phyloP scores from a whole-genome alignment of 805 yeast species.

The Schwanniomyces occidentalis region DNA sequence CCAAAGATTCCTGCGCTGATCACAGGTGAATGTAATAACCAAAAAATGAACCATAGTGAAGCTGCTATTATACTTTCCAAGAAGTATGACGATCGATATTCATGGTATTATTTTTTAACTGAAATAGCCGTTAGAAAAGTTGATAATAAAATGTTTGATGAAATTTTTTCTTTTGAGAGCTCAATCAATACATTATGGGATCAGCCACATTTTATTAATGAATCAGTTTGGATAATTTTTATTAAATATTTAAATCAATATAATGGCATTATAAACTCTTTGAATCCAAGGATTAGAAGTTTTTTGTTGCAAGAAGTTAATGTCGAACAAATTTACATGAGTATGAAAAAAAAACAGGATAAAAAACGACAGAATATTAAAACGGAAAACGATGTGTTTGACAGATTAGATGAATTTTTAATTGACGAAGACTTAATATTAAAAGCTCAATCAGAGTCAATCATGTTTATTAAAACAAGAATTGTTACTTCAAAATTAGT shows the following conservation, averaged over 20 bases:
- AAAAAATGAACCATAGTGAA: slow-evolving; percentile 18
- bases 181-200: slow-evolving; percentile 21
- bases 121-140: slow-evolving; percentile 42
- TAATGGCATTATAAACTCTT: slow-evolving; percentile 37
- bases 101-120: slow-evolving; percentile 41
- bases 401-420: slow-evolving; percentile 32
- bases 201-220: slow-evolving; percentile 18
- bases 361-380: slow-evolving; percentile 7
- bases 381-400: slow-evolving; percentile 16
- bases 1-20: slow-evolving; percentile 30
- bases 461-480: slow-evolving; percentile 40
- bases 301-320: slow-evolving; percentile 34
- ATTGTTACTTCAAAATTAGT: slow-evolving; percentile 32
- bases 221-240: slow-evolving; percentile 24
- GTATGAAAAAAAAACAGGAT: slow-evolving; percentile 23
- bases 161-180: slow-evolving; percentile 21
- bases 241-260: slow-evolving; percentile 37
- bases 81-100: slow-evolving; percentile 24
- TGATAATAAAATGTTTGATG: slow-evolving; percentile 38
- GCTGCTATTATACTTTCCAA: slow-evolving; percentile 24
- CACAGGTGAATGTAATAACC: slow-evolving; percentile 10
- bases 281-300: slow-evolving; percentile 32
- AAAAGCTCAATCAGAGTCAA: slow-evolving; percentile 35
- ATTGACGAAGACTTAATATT: slow-evolving; percentile 34
- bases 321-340: slow-evolving; percentile 27